phyloP scores from a whole-genome alignment of 1,139 yeast genomes.

The Zygosaccharomyces pseudobailii region DNA sequence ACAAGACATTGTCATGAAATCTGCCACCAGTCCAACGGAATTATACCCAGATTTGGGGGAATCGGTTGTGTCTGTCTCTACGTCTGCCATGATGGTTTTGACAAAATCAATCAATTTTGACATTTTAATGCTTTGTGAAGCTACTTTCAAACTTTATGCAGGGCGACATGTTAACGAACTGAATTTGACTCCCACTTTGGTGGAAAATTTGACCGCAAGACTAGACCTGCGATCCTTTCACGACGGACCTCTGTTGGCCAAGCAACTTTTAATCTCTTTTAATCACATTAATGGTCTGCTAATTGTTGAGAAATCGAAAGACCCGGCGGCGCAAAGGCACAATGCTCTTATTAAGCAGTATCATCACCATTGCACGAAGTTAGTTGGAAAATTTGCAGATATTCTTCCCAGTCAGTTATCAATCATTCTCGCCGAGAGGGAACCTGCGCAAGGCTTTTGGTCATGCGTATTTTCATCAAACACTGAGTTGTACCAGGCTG shows the following conservation, averaged over 20 bases:
- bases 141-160: slow-evolving; percentile 42
- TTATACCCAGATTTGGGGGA: slow-evolving; percentile 33
- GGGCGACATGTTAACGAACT: slow-evolving; percentile 37
- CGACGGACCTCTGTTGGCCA: slow-evolving; percentile 40
- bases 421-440: slow-evolving; percentile 36
- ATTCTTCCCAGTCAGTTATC: slow-evolving; percentile 45
- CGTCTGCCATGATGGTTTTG: slow-evolving; percentile 42
- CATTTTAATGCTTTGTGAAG: slow-evolving; percentile 50
- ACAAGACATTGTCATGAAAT: slow-evolving; percentile 38
- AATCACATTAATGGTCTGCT: slow-evolving; percentile 43
- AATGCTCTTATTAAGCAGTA: slow-evolving; percentile 28
- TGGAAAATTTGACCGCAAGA: slow-evolving; percentile 41
- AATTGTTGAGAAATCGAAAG: slow-evolving; percentile 25
- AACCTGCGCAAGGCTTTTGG: slow-evolving; percentile 56
- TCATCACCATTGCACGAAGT: slow-evolving; percentile 26
- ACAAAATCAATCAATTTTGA: slow-evolving; percentile 51
- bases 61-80: slow-evolving; percentile 31
- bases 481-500: slow-evolving; percentile 52
- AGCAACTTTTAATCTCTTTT: slow-evolving; percentile 42
- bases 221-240: slow-evolving; percentile 40
- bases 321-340: slow-evolving; percentile 24
- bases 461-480: slow-evolving; percentile 60
- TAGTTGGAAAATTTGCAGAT: slow-evolving; percentile 38
- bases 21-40: slow-evolving; percentile 33
- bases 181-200: slow-evolving; percentile 39